phyloP scores from a whole-genome alignment of 495 filamentous ascomycete genomes.

The Penicillium longicatenatum region DNA sequence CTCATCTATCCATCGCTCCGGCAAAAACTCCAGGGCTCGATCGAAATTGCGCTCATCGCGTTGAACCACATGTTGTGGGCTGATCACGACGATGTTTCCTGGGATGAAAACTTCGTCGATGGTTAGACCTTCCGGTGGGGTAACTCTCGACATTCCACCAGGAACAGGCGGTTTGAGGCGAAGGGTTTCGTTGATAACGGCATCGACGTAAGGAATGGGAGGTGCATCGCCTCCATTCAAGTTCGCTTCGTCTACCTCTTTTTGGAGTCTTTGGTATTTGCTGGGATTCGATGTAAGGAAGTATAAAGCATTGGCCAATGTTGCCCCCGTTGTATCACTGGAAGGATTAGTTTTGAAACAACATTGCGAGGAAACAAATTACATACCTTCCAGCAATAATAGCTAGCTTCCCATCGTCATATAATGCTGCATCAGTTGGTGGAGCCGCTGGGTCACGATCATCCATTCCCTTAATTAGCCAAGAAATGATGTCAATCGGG shows the following conservation, averaged over 20 bases:
- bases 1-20: conserved; percentile 54
- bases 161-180: conserved; percentile 29
- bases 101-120: conserved; percentile 48
- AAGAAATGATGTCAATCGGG: conserved; percentile 31
- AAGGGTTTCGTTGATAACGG: conserved; percentile 44
- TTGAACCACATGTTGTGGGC: conserved; percentile 36
- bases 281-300: neutral
- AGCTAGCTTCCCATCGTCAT: conserved; percentile 25
- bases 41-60: conserved; percentile 39
- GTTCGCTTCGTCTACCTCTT: neutral
- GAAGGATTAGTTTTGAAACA: neutral
- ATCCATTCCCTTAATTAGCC: conserved; percentile 29
- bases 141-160: conserved; percentile 35
- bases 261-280: neutral
- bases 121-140: conserved; percentile 45
- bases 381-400: conserved; percentile 35
- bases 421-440: conserved; percentile 16
- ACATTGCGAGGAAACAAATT: neutral
- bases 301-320: neutral
- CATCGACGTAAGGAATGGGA: conserved; percentile 7
- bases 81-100: conserved; percentile 36
- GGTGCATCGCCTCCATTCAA: neutral
- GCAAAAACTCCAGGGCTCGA: conserved; percentile 47
- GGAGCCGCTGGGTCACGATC: conserved; percentile 20
- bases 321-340: neutral